Evolutionary conservation across 164 flowering plant species (phyloP), one percentile per base, ranked within the genome.

Genomic region (Annona squamosa): DNA sequence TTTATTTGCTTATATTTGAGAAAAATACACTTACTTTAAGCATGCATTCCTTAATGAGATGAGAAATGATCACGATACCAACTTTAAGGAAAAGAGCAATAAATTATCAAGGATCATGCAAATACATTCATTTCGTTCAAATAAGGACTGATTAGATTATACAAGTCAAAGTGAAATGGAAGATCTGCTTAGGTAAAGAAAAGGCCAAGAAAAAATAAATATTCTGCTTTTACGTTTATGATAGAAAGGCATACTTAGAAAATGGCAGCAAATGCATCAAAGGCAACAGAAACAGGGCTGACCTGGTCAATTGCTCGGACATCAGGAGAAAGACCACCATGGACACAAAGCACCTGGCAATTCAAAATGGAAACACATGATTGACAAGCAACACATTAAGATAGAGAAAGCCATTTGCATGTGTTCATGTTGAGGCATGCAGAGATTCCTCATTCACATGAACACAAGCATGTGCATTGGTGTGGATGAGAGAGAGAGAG

Each of bases 261-360:
- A 52, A 52, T 9, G 13, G 10, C 59, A 52, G 13, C 59, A 10
- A 52, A 52, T 52, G 13, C 59, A 52, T 52, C 13, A 16, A 52
- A 52, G 7, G 59, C 59, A 52, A 7, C 9, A 52, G 19, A 26
- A 26, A 26, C 6, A 2, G 37, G 12, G 42, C 65, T 67, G 69
- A 95, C 99, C 98, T 95, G 99, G 77, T 95, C 98, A 78, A 95
- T 74, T 65, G 98, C 89, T 77, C 99, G 88, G 72, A 95, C 75
- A 69, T 95, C 99, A 72, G 99, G 99, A 79, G 99, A 96, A 74
- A 96, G 94, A 70, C 99, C 99, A 79, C 99, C 99, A 80, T 96
- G 99, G 72, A 96, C 98, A 75, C 99, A 96, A 43, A 96, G 88
- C 72, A 96, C 99, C 99, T 96, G 81, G 17, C 72, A 71, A 69